A percentile compares a stretch with the other conserved stretches of the same genome.
These are phyloP conservation scores for Boletus subcaerulescens DNA, from an alignment of 768 basidiomycete species.

Conservation along the genomic window DNA sequence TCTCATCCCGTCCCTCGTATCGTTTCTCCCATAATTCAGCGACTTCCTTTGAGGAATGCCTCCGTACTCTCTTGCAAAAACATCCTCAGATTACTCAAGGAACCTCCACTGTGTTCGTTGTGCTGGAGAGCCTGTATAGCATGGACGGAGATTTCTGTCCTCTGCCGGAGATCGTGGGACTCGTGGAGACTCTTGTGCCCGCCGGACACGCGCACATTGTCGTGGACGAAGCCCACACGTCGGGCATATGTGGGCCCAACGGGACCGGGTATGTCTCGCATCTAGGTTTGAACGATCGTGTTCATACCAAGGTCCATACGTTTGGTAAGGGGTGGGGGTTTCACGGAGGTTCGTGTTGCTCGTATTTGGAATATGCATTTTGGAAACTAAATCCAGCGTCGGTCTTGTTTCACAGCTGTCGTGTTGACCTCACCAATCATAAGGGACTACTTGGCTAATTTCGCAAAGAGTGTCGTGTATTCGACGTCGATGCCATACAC, in stretches of 20 bases:
- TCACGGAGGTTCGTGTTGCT: conserved; percentile 13
- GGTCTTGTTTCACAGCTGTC: conserved; percentile 4
- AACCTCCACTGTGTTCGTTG: conserved; percentile 40
- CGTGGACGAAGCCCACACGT: conserved; percentile 59
- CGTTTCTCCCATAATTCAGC: conserved; percentile 37
- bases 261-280: conserved; percentile 43
- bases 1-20: conserved; percentile 28
- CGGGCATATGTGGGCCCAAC: conserved; percentile 45
- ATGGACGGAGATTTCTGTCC: conserved; percentile 60
- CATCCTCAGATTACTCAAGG: conserved; percentile 23
- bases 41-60: conserved; percentile 26
- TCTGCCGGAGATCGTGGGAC: conserved; percentile 39
- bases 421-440: conserved; percentile 14
- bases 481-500: conserved; percentile 21
- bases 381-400: not conserved
- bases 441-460: conserved; percentile 18
- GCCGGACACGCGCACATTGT: conserved; percentile 41
- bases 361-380: not conserved
- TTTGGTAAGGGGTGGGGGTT: conserved; percentile 44
- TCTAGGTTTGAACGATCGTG: conserved; percentile 41
- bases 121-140: conserved; percentile 55
- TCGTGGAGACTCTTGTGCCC: conserved; percentile 38
- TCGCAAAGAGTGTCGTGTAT: conserved; percentile 18
- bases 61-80: conserved; percentile 27
- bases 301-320: conserved; percentile 48